A percentile compares a stretch with the other conserved stretches of the same genome.
phyloP scores from a whole-genome alignment of 257 asterid species.

The Euphrasia confusa region DNA sequence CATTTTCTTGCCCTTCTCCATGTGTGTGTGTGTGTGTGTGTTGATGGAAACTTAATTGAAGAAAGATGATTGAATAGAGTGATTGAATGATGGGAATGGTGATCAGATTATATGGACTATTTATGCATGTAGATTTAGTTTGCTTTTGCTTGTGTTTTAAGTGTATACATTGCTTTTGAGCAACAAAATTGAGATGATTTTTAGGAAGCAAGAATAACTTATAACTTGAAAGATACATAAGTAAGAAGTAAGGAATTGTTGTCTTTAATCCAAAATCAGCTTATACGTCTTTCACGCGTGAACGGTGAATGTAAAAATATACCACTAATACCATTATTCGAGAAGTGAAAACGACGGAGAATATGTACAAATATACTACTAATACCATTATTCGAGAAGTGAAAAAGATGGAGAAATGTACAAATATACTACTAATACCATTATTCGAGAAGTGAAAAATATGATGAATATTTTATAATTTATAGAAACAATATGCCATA shows the following conservation, averaged over 20 bases:
- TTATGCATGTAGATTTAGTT: slow-evolving; percentile 15
- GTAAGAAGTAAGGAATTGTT: neutral
- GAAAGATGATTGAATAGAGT: neutral
- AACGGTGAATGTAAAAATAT: too few species aligned
- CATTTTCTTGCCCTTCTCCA: slow-evolving; percentile 50
- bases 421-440: too few species aligned
- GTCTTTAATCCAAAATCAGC: neutral
- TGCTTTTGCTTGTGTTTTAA: slow-evolving; percentile 20
- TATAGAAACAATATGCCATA: too few species aligned
- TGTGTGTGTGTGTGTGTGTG: slow-evolving; percentile 8
- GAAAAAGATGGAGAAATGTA: too few species aligned
- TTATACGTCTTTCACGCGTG: too few species aligned
- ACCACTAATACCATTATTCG: too few species aligned
- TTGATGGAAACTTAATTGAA: neutral
- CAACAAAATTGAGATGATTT: slow-evolving; percentile 12
- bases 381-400: too few species aligned
- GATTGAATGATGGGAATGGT: slow-evolving; percentile 17
- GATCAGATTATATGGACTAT: slow-evolving; percentile 13
- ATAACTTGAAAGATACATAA: slow-evolving; percentile 23
- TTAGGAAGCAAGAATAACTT: slow-evolving; percentile 27
- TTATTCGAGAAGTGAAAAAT: too few species aligned
- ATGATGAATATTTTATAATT: too few species aligned
- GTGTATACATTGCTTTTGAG: slow-evolving; percentile 25
- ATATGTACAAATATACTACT: too few species aligned
- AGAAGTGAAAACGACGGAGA: too few species aligned